Evolutionary conservation across 2,329 filamentous ascomycete species (phyloP).

Genomic region (Fonsecaea erecta): DNA sequence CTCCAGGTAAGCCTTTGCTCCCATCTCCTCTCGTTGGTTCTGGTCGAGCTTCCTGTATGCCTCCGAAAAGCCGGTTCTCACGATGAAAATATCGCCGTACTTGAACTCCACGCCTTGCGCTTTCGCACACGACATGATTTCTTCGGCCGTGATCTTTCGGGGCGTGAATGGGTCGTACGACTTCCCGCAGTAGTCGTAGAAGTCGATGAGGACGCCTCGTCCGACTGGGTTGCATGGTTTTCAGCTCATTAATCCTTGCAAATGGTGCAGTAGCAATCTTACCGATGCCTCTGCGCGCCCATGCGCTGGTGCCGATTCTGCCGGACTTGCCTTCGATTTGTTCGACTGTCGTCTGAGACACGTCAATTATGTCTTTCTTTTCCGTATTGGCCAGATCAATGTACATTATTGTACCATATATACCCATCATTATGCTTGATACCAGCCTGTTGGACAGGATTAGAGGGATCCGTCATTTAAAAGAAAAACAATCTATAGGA

Average conservation of each 20-base stretch:
- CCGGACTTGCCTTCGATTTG: not conserved
- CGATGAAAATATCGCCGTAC: slow-evolving; percentile 53
- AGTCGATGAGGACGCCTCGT: slow-evolving; percentile 48
- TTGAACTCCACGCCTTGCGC: slow-evolving; percentile 66
- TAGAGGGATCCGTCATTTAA: too few relatives aligned
- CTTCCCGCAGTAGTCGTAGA: slow-evolving; percentile 53
- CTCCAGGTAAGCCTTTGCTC: slow-evolving; percentile 3
- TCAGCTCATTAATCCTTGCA: not conserved
- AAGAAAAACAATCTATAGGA: too few relatives aligned
- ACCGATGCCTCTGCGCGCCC: slow-evolving; percentile 17
- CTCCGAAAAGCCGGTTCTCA: slow-evolving; percentile 68
- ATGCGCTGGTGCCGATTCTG: not conserved
- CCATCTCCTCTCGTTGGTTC: slow-evolving; percentile 27
- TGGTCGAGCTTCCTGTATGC: slow-evolving; percentile 29
- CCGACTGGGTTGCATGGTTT: slow-evolving; percentile 30
- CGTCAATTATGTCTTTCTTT: not conserved
- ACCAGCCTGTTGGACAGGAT: not conserved
- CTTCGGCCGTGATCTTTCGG: slow-evolving; percentile 57
- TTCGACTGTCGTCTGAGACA: not conserved
- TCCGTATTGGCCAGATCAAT: not conserved
- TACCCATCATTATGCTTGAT: slow-evolving; percentile 3
- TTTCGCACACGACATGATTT: slow-evolving; percentile 62
- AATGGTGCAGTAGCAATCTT: not conserved
- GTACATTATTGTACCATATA: slow-evolving; percentile 21
- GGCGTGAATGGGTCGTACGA: slow-evolving; percentile 57